Evolutionary conservation across 192 early-diverging fungal species (phyloP), one percentile per base, ranked within the genome.

Genomic region (Podochytrium sp.): DNA sequence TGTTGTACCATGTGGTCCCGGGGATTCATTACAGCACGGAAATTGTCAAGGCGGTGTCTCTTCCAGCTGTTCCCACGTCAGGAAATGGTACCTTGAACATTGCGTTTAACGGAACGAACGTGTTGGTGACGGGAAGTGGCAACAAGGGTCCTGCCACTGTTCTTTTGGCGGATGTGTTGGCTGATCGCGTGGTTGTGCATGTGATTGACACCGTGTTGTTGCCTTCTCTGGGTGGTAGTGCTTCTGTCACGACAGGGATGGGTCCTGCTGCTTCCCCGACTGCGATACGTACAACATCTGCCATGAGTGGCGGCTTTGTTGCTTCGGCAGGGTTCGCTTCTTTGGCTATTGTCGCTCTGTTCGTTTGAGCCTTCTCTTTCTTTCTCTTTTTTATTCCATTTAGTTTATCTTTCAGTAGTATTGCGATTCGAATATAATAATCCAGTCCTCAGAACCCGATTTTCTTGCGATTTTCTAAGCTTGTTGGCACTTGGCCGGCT

Each of bases 171-270:
- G 81, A 86, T 55, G 70, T 84, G 32, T 52, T 82, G 3, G 32
- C 72, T 41, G 42, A 49, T 30, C 40, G 62, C 5, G 76, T 81
- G 57, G 76, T 84, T 55, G 65, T 84, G 25, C 85, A 86, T 71
- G 71, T 86, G 23, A 80, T 86, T 42, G 85, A 86, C 75, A 65
- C 63, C 3, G 84, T 86, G 23, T 60, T 86, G 43, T 40, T 86
- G 47, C 81, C 79, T 55, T n/a, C n/a, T n/a, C n/a, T n/a, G n/a
- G n/a, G n/a, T n/a, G n/a, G n/a, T n/a, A n/a, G n/a, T n/a, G n/a
- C n/a, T n/a, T n/a, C n/a, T n/a, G n/a, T n/a, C n/a, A n/a, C n/a
- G n/a, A n/a, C n/a, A n/a, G n/a, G n/a, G n/a, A n/a, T n/a, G n/a
- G n/a, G n/a, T n/a, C n/a, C n/a, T n/a, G n/a, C n/a, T n/a, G n/a